Conservation (phyloP, 176 grass and related monocot genomes). For the Eremochloa ophiuroides region DNA sequence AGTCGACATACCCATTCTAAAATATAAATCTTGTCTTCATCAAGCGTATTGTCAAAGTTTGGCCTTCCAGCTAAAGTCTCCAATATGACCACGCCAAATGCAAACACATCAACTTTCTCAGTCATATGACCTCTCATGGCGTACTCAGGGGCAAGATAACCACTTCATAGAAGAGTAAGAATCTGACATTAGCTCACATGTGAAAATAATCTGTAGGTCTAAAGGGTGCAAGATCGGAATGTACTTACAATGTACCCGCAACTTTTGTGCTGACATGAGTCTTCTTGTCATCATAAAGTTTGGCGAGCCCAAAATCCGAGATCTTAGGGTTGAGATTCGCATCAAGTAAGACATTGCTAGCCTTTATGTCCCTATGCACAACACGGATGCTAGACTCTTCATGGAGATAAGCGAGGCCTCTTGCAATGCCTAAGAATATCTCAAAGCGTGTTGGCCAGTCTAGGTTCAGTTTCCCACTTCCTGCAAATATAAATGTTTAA, state of each 20-base stretch:
- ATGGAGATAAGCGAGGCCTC: constrained; percentile 63
- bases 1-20: constrained; percentile 44
- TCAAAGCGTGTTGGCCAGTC: constrained; percentile 49
- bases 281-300: constrained; percentile 54
- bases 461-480: constrained; percentile 32
- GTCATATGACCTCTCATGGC: constrained; percentile 93
- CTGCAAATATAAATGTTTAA: too few species aligned
- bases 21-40: constrained; percentile 45
- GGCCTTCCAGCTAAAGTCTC: constrained; percentile 57
- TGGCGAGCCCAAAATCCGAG: constrained; percentile 68
- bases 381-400: constrained; percentile 57
- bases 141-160: constrained; percentile 80
- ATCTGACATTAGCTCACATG: neutral
- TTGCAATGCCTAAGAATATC: constrained; percentile 60
- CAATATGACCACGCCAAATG: constrained; percentile 57
- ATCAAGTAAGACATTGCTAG: constrained; percentile 69
- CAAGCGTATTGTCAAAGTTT: constrained; percentile 34
- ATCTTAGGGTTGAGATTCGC: constrained; percentile 57
- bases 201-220: too few species aligned
- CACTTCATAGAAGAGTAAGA: constrained; percentile 27
- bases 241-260: constrained; percentile 81
- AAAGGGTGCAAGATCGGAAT: too few species aligned
- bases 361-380: constrained; percentile 75
- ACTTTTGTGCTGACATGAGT: constrained; percentile 69
- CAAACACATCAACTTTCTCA: constrained; percentile 77